Evolutionary conservation across 805 yeast species (phyloP), one percentile per base, ranked within the genome.

Genomic region (Candida gorgasii): DNA sequence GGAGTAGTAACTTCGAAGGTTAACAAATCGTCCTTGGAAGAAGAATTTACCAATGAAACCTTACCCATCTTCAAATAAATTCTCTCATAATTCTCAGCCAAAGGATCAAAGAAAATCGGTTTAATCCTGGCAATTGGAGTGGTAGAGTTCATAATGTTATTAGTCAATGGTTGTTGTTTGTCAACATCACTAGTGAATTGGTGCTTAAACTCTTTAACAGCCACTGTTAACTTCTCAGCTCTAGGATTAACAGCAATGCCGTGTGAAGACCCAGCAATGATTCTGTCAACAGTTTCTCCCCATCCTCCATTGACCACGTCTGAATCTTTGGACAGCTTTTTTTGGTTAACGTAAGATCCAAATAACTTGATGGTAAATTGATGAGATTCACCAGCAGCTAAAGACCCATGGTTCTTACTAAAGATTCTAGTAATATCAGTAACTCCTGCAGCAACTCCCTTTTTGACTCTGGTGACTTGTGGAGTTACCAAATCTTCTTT

Each of bases 361-460:
- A 76, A 89, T 53, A 89, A 64, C 53, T 83, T 79, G 51, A 89
- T 77, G 4, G 78, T 72, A 58, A 88, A 85, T 49, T 82, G 84
- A 58, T 83, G 88, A 0, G 88, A 68, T 54, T 79, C 79, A 40
- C 89, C 82, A 13, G 83, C 62, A 8, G 75, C 67, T 39, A 79
- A 65, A 22, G 82, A 72, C 23, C 85, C 88, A 42, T 77, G 76
- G 49, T 77, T 78, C 45, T 77, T 72, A 6, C 88, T 77, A 55
- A 89, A 86, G 17, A 87, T 77, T 51, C 95, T 76, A 4, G 93
- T 80, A 37, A 89, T 82, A 63, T 89, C 95, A 28, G 88, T 78
- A 12, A 85, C 93, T 60, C 97, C 97, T 3, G 89, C 90, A 28
- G 92, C 93, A 12, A 89, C 78, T 44, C 96, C 96, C 55, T 83